Evolutionary conservation across 75 land plant species (phyloP).

Genomic region (Cupressus sempervirens): DNA sequence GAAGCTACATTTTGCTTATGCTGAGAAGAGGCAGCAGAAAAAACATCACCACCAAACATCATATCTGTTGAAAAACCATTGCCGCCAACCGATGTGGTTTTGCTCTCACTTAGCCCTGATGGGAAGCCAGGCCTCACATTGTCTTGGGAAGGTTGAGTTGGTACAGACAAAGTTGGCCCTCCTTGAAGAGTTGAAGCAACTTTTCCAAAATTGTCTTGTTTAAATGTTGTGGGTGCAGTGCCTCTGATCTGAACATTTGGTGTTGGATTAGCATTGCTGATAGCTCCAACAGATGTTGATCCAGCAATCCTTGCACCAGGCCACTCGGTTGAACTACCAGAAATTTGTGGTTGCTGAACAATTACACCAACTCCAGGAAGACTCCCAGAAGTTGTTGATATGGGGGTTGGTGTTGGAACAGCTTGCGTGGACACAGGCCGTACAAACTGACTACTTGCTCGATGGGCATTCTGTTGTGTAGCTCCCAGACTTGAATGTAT

Average conservation of each 20-base stretch:
- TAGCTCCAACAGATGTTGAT: conserved; percentile 1
- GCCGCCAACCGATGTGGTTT: conserved; percentile 19
- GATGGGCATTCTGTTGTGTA: conserved; percentile 27
- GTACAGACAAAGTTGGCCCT: not conserved
- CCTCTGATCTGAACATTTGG: conserved; percentile 27
- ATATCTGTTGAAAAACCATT: conserved; percentile 36
- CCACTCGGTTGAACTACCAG: conserved; percentile 34
- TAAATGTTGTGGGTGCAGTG: conserved; percentile 8
- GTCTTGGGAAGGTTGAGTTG: conserved; percentile 12
- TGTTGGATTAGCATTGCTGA: conserved; percentile 11
- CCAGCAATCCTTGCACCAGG: conserved; percentile 21
- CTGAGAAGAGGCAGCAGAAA: conserved; percentile 36
- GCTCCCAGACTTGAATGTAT: conserved; percentile 16
- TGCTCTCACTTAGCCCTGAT: conserved; percentile 19
- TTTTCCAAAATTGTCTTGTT: conserved; percentile 7
- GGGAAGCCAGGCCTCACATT: conserved; percentile 5
- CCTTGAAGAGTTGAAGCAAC: conserved; percentile 9
- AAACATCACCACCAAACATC: conserved; percentile 57
- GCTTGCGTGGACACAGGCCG: conserved; percentile 31
- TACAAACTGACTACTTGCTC: conserved; percentile 21
- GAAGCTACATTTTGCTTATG: conserved; percentile 17
- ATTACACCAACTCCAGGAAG: conserved; percentile 19
- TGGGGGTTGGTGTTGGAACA: conserved; percentile 4
- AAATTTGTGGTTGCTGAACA: conserved; percentile 20
- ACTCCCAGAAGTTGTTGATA: conserved; percentile 17